Percentiles rank a stretch among this genome's conserved stretches.
phyloP scores from a whole-genome alignment of 257 asterid species.

The Petrea volubilis region DNA sequence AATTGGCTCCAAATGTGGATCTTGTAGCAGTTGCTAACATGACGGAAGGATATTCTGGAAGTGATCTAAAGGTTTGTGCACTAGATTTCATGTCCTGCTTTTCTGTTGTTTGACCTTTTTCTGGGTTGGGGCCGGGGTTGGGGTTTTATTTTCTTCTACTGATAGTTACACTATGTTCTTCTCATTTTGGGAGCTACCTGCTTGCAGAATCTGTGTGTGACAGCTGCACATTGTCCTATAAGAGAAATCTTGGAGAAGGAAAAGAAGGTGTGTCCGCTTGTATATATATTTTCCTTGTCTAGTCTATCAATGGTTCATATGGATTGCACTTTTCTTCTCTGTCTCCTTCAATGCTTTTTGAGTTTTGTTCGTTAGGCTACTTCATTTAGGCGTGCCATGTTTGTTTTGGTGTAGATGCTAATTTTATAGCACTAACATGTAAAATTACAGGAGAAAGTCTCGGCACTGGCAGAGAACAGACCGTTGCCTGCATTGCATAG shows the following conservation, averaged over 20 bases:
- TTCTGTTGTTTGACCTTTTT: not conserved
- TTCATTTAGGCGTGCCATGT: not conserved
- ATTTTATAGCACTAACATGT: not conserved
- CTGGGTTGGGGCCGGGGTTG: not conserved
- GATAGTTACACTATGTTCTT: conserved; percentile 1
- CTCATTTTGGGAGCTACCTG: not conserved
- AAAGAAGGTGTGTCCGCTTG: conserved; percentile 42
- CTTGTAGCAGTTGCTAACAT: conserved; percentile 76
- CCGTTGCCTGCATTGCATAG: conserved; percentile 60
- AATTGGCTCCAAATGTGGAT: conserved; percentile 60
- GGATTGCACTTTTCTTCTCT: not conserved
- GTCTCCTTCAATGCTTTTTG: not conserved
- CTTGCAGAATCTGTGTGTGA: conserved; percentile 65
- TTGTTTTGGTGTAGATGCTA: not conserved
- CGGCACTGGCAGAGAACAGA: conserved; percentile 53
- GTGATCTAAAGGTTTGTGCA: conserved; percentile 85
- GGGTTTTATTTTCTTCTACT: not conserved
- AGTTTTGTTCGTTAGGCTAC: not conserved
- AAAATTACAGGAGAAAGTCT: conserved; percentile 53
- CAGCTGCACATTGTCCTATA: conserved; percentile 78
- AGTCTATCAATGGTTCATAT: no score
- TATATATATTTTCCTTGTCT: not conserved
- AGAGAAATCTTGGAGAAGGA: conserved; percentile 70
- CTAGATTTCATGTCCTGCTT: conserved; percentile 4
- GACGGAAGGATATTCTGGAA: conserved; percentile 93